These are phyloP conservation scores for Iris pallida DNA, from an alignment of 116 monocot genomes.

Conservation along the genomic window DNA sequence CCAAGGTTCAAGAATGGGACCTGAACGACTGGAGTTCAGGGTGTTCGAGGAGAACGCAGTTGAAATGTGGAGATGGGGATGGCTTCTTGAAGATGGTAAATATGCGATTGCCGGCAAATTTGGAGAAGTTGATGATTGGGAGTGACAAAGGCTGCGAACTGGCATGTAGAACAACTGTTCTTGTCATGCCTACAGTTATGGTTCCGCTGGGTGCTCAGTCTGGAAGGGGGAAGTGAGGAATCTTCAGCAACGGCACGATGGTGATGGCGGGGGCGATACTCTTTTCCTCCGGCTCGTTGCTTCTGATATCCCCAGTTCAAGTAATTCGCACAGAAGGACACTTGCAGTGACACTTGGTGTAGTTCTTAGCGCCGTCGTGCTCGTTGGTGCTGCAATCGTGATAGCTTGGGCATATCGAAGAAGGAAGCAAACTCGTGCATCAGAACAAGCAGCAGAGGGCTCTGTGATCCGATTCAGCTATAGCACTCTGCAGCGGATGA, in stretches of 20 bases:
- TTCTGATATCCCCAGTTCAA: conserved; percentile 15
- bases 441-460: conserved; percentile 7
- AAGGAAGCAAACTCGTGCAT: conserved; percentile 4
- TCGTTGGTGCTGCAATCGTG: background rate
- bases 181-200: conserved; percentile 20
- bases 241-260: conserved; percentile 11
- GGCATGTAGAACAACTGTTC: conserved; percentile 23
- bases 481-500: conserved; percentile 8
- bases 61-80: conserved; percentile 13
- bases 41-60: conserved; percentile 12
- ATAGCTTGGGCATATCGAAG: conserved; percentile 3
- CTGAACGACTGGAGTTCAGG: conserved; percentile 20
- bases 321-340: background rate
- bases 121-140: background rate
- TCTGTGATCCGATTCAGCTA: conserved; percentile 17
- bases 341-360: conserved; percentile 10
- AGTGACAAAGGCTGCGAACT: background rate
- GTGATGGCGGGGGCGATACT: background rate
- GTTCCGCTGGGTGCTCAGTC: conserved; percentile 1
- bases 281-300: conserved; percentile 19
- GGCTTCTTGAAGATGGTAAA: conserved; percentile 18
- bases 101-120: conserved; percentile 15
- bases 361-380: background rate
- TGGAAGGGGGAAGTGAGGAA: conserved; percentile 21
- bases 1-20: conserved; percentile 13